Conservation (phyloP, 2,329 filamentous ascomycete species). For the Verticillium nonalfalfae region DNA sequence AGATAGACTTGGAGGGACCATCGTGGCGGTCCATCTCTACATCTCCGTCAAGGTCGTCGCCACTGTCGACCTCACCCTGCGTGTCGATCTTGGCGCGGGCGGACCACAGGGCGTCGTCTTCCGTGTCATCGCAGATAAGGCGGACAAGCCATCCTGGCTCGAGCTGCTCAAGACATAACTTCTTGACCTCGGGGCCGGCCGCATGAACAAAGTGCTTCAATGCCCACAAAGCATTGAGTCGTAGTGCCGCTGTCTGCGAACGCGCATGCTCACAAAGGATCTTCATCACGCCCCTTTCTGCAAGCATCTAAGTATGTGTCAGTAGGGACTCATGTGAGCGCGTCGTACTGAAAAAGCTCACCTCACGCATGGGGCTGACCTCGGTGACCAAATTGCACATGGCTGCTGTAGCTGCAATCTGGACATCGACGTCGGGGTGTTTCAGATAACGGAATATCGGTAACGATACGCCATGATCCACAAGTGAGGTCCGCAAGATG, state of each 20-base stretch:
- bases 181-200: slow-evolving; percentile 65
- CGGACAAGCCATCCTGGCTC: slow-evolving; percentile 75
- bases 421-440: slow-evolving; percentile 70
- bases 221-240: slow-evolving; percentile 86
- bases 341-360: slow-evolving; percentile 33
- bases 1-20: slow-evolving; percentile 12
- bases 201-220: slow-evolving; percentile 83
- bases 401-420: slow-evolving; percentile 77
- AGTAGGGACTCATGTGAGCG: slow-evolving; percentile 7
- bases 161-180: slow-evolving; percentile 69
- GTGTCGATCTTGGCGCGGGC: slow-evolving; percentile 24
- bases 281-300: slow-evolving; percentile 67
- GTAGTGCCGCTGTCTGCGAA: slow-evolving; percentile 70
- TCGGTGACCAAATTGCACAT: slow-evolving; percentile 82
- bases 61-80: slow-evolving; percentile 12
- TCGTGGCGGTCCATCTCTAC: slow-evolving; percentile 48
- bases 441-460: slow-evolving; percentile 72
- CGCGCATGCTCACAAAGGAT: slow-evolving; percentile 79
- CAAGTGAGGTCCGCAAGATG: slow-evolving; percentile 76
- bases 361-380: slow-evolving; percentile 85
- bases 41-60: slow-evolving; percentile 49
- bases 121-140: slow-evolving; percentile 61
- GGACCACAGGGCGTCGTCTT: slow-evolving; percentile 42
- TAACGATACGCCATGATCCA: slow-evolving; percentile 75
- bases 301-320: slow-evolving; percentile 51